Base-by-base conservation (phyloP, 192 early-diverging fungal genomes). In the Chytriomyces hyalinus region DNA sequence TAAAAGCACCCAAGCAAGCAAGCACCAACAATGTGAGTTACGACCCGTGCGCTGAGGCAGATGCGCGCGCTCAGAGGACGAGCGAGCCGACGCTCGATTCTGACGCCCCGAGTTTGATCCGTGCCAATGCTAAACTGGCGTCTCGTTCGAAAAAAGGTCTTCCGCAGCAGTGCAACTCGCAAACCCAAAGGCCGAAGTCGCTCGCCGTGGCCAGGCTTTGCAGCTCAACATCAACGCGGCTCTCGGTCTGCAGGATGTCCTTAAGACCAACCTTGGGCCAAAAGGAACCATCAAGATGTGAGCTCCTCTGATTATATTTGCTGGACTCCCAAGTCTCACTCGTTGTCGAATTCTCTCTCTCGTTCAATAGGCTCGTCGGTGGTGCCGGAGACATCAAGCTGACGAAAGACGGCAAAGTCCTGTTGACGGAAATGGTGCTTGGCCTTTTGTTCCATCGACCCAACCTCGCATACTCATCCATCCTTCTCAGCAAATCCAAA, bases 341-440 rank as follows among this genome's bases (percentile, higher is more conserved):
- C 36, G 36, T 60, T 22, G 22, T 22, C 57, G 22, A 22, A 60
- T 60, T 17, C 22, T n/a, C 22, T 60, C 1, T 60, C 57, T 48
- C 44, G 24, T 74, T 61, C 28, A 8, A 20, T 70, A 94, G 93
- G 92, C 89, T 99, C 63, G 98, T 99, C 17, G 94, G 96, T 78
- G 98, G 98, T 48, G 91, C 96, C 51, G 97, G 97, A 74, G 91
- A 91, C 75, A 93, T 97, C 81, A 99, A 97, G 82, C 86, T 98
- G 67, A 99, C 98, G 49, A 99, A 99, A 87, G 98, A 99, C 82
- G 98, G 98, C 68, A 99, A 99, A 80, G 98, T 99, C 51, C 92
- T 99, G 36, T 87, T 99, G 75, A 95, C 86, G 76, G 97, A 99
- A 86, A 99, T 99, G 98, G 95, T 96, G 80, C 51, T 49, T 44